Percentiles rank a stretch among this genome's conserved stretches.
Conservation (phyloP, 257 asterid genomes). For the Nyctanthes arbortristis region DNA sequence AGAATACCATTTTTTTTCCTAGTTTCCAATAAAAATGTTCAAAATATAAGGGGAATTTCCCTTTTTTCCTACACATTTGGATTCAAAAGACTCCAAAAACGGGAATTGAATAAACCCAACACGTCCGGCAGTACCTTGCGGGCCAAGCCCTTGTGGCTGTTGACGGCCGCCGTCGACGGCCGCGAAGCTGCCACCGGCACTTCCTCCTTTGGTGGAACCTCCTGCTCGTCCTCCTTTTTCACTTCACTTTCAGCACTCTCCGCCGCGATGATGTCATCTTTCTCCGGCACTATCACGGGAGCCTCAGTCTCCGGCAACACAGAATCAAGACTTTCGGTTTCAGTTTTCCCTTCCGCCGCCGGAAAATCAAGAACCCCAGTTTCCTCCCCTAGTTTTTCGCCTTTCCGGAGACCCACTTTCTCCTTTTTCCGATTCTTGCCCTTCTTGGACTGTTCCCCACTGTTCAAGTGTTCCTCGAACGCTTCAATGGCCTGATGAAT, state of each 20-base stretch:
- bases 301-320: constrained; percentile 12
- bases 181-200: constrained; percentile 17
- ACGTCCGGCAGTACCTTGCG: constrained; percentile 90
- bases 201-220: background rate
- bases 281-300: constrained; percentile 4
- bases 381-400: constrained; percentile 5
- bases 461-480: constrained; percentile 62
- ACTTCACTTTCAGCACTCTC: background rate
- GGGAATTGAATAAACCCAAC: constrained; percentile 72
- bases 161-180: constrained; percentile 34
- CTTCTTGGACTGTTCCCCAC: constrained; percentile 29
- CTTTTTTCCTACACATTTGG: constrained; percentile 53
- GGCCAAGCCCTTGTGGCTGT: constrained; percentile 64
- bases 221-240: constrained; percentile 5
- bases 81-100: constrained; percentile 91
- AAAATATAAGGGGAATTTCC: constrained; percentile 15
- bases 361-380: constrained; percentile 12
- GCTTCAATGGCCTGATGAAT: constrained; percentile 81
- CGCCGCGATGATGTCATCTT: background rate
- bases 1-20: background rate
- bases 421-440: constrained; percentile 42
- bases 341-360: constrained; percentile 13
- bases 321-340: constrained; percentile 5
- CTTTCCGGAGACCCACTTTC: constrained; percentile 43
- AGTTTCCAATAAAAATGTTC: constrained; percentile 18